These are phyloP conservation scores for Gracilaria domingensis DNA, from an alignment of 23 red algal genomes.

Conservation along the genomic window DNA sequence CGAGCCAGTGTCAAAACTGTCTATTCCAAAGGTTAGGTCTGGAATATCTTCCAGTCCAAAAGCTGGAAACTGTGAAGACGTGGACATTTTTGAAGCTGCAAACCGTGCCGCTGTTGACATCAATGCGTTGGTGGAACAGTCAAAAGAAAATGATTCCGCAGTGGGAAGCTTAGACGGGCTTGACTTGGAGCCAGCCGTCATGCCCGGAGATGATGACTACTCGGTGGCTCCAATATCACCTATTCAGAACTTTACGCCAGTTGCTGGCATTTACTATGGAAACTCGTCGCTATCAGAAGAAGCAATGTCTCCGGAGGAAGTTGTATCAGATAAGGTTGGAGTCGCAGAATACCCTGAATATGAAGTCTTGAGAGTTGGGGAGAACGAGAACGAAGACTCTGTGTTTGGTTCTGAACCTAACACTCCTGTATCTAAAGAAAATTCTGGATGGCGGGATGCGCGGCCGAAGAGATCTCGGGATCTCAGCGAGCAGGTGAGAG, in stretches of 20 bases:
- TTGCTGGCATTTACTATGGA: constrained; percentile 63
- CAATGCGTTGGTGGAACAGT: constrained; percentile 16
- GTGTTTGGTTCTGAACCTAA: constrained; percentile 66
- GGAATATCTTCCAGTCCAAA: not conserved
- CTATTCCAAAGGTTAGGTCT: constrained; percentile 15
- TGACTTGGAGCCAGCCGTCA: constrained; percentile 36
- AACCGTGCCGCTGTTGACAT: constrained; percentile 32
- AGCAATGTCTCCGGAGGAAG: not conserved
- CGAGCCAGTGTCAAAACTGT: constrained; percentile 5
- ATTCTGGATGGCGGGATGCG: constrained; percentile 28
- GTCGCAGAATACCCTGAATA: constrained; percentile 52
- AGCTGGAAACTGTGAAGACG: not conserved
- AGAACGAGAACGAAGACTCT: constrained; percentile 58
- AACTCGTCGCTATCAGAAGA: constrained; percentile 30
- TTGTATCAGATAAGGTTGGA: constrained; percentile 10
- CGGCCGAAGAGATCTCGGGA: constrained; percentile 14
- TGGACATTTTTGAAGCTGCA: constrained; percentile 36
- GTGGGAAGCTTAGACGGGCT: constrained; percentile 42
- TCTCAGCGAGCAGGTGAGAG: constrained; percentile 32
- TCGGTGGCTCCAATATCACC: constrained; percentile 50
- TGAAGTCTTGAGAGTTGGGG: constrained; percentile 26
- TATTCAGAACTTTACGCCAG: constrained; percentile 5
- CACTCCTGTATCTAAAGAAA: constrained; percentile 38
- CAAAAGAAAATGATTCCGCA: constrained; percentile 13
- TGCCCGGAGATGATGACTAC: constrained; percentile 53